phyloP scores from a whole-genome alignment of 2,329 filamentous ascomycete genomes.

The Neonectria ditissima region DNA sequence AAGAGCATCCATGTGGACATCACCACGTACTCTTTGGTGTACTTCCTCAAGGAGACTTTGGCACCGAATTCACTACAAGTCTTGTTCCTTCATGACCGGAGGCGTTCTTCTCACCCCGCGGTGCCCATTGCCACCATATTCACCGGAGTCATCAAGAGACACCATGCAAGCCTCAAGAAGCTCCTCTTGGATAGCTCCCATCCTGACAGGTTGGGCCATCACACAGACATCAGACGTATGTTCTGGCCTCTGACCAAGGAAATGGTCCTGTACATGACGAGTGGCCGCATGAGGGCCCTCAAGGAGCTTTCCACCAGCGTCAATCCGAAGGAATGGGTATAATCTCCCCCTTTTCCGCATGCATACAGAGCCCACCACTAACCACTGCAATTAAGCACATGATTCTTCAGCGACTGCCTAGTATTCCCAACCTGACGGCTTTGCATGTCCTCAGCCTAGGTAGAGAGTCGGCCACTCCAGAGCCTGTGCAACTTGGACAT shows the following conservation, averaged over 20 bases:
- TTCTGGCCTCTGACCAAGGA: slow-evolving; percentile 26
- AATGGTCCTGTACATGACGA: slow-evolving; percentile 29
- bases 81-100: slow-evolving; percentile 29
- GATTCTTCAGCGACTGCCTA: slow-evolving; percentile 28
- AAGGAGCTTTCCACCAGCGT: slow-evolving; percentile 29
- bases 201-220: slow-evolving; percentile 13
- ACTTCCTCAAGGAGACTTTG: slow-evolving; percentile 30
- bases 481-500: slow-evolving; percentile 15
- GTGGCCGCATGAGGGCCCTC: slow-evolving; percentile 27
- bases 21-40: slow-evolving; percentile 25
- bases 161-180: slow-evolving; percentile 31
- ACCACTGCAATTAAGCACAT: slow-evolving; percentile 21
- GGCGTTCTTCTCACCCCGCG: slow-evolving; percentile 15
- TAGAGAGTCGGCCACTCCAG: slow-evolving; percentile 10
- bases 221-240: slow-evolving; percentile 20
- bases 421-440: slow-evolving; percentile 25
- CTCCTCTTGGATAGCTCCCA: slow-evolving; percentile 30
- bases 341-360: neutral
- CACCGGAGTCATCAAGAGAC: slow-evolving; percentile 25
- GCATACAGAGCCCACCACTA: neutral
- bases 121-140: slow-evolving; percentile 28
- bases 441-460: slow-evolving; percentile 27
- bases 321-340: slow-evolving; percentile 25
- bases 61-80: slow-evolving; percentile 29
- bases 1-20: slow-evolving; percentile 32